phyloP scores from a whole-genome alignment of 83 land plant species.

The Thuja plicata region DNA sequence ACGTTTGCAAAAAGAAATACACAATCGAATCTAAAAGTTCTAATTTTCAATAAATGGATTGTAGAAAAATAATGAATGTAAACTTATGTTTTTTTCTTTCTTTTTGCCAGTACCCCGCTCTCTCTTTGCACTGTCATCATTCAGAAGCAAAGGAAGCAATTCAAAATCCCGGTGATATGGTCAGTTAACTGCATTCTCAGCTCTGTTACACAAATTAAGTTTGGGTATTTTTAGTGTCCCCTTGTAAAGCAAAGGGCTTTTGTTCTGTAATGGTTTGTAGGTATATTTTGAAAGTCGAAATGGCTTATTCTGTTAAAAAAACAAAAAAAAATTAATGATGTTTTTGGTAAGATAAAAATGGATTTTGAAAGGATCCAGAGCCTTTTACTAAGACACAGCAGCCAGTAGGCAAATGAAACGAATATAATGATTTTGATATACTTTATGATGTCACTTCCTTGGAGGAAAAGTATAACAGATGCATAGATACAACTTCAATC shows the following conservation, averaged over 20 bases:
- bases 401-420: no score
- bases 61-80: no score
- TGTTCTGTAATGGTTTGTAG: background rate
- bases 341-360: no score
- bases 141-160: conserved; percentile 1
- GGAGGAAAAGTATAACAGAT: background rate
- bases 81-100: background rate
- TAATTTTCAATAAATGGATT: no score
- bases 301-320: background rate
- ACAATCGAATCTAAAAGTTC: no score
- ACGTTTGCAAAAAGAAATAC: no score
- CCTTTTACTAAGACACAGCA: no score
- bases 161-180: background rate
- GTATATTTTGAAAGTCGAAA: background rate
- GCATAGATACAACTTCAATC: background rate
- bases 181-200: background rate
- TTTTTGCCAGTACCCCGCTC: conserved; percentile 9
- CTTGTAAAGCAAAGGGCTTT: background rate
- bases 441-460: background rate
- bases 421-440: background rate
- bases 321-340: background rate
- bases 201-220: background rate
- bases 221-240: background rate
- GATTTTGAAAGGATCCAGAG: no score
- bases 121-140: background rate